Percentiles rank a stretch among this genome's conserved stretches.
Conservation (phyloP, 1,139 yeast genomes). For the Geotrichum carabidarum region DNA sequence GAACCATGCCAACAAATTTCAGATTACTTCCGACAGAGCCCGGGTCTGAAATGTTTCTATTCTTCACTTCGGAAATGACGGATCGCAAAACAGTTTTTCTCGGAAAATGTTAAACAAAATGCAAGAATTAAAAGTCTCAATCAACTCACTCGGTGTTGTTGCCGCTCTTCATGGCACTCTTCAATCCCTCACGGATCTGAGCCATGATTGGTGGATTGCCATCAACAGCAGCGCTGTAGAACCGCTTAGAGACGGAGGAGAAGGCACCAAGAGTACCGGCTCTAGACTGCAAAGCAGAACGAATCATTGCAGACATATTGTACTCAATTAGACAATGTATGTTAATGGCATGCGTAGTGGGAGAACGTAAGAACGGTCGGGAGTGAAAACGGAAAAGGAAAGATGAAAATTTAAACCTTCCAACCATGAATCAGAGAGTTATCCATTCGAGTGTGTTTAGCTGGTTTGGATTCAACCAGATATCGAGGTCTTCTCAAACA, state of each 20-base stretch:
- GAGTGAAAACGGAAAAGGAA: neutral
- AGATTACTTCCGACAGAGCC: constrained; percentile 47
- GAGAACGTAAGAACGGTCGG: neutral
- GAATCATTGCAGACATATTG: constrained; percentile 5
- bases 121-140: neutral
- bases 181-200: constrained; percentile 33
- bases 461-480: neutral
- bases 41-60: constrained; percentile 51
- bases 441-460: neutral
- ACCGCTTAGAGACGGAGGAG: constrained; percentile 8
- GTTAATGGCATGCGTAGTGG: neutral
- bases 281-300: constrained; percentile 8
- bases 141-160: constrained; percentile 21
- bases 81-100: constrained; percentile 52
- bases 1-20: constrained; percentile 45
- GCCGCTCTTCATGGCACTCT: constrained; percentile 36
- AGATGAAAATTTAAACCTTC: neutral
- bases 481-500: neutral
- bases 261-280: constrained; percentile 1
- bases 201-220: constrained; percentile 37
- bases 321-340: neutral
- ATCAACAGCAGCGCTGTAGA: constrained; percentile 17
- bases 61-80: constrained; percentile 54
- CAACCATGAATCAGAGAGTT: constrained; percentile 3
- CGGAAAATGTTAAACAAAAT: constrained; percentile 21